A percentile compares a stretch with the other conserved stretches of the same genome.
Conservation (phyloP, 345 rosid species). For the Firmiana major region DNA sequence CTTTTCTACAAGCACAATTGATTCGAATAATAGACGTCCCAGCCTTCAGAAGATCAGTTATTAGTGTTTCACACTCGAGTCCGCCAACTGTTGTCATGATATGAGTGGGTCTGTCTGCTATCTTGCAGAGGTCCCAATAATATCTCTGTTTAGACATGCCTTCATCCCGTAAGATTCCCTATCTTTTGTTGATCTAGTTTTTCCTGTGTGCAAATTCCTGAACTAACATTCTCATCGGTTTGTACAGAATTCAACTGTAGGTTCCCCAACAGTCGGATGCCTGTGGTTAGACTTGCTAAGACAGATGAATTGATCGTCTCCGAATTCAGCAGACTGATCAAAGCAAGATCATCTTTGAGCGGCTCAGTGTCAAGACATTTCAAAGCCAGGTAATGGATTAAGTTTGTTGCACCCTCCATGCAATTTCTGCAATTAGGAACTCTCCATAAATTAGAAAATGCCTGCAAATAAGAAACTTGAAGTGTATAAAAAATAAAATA, state of each 20-base stretch:
- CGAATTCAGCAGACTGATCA: slow-evolving; percentile 45
- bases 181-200: slow-evolving; percentile 16
- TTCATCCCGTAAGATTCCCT: slow-evolving; percentile 25
- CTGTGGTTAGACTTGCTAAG: slow-evolving; percentile 41
- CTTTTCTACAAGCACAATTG: slow-evolving; percentile 72
- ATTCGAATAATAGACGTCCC: slow-evolving; percentile 56
- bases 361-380: slow-evolving; percentile 44
- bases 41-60: slow-evolving; percentile 44
- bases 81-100: slow-evolving; percentile 64
- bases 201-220: slow-evolving; percentile 17
- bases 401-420: slow-evolving; percentile 48
- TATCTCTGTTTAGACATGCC: slow-evolving; percentile 32
- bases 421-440: slow-evolving; percentile 37
- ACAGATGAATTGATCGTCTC: slow-evolving; percentile 40
- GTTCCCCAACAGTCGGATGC: slow-evolving; percentile 39
- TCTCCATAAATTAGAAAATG: slow-evolving; percentile 3
- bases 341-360: slow-evolving; percentile 42
- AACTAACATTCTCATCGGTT: slow-evolving; percentile 9
- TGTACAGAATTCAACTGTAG: slow-evolving; percentile 21
- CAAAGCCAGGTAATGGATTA: slow-evolving; percentile 57
- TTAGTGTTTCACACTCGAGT: slow-evolving; percentile 40
- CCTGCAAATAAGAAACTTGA: slow-evolving; percentile 6
- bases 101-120: slow-evolving; percentile 40
- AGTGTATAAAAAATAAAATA: neutral
- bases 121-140: slow-evolving; percentile 44